A percentile compares a stretch with the other conserved stretches of the same genome.
phyloP scores from a whole-genome alignment of 768 basidiomycete species.

The Pleurotus salmoneostramineus region DNA sequence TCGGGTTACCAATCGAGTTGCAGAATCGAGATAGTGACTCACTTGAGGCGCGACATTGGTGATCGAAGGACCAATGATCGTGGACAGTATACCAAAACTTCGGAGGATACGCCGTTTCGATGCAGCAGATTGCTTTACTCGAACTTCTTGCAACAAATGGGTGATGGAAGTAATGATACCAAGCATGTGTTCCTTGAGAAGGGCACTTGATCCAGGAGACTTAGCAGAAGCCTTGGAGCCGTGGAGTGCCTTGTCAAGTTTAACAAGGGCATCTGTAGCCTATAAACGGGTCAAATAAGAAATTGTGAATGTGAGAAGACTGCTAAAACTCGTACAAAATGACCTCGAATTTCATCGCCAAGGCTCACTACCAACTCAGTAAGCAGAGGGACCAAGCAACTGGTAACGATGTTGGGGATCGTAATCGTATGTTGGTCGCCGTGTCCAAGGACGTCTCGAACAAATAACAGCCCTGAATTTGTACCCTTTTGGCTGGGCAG shows the following conservation, averaged over 20 bases:
- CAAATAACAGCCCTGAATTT: constrained; percentile 56
- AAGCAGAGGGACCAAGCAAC: constrained; percentile 65
- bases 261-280: constrained; percentile 33
- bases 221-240: constrained; percentile 7
- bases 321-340: constrained; percentile 34
- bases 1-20: background rate
- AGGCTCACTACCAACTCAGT: constrained; percentile 73
- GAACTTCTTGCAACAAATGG: constrained; percentile 80
- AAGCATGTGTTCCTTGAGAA: constrained; percentile 75
- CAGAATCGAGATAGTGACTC: constrained; percentile 12
- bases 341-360: constrained; percentile 58
- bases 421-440: constrained; percentile 36
- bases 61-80: constrained; percentile 66
- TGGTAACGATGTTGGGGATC: constrained; percentile 54
- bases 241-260: constrained; percentile 42
- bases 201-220: constrained; percentile 35
- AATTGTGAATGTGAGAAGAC: background rate
- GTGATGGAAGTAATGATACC: constrained; percentile 84
- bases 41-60: constrained; percentile 87
- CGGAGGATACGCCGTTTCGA: constrained; percentile 77
- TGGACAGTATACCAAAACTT: constrained; percentile 71
- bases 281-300: constrained; percentile 10
- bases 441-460: constrained; percentile 49
- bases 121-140: constrained; percentile 65
- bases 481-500: constrained; percentile 51